These are phyloP conservation scores for Torulaspora delbrueckii DNA, from an alignment of 805 yeast genomes.

Conservation along the genomic window DNA sequence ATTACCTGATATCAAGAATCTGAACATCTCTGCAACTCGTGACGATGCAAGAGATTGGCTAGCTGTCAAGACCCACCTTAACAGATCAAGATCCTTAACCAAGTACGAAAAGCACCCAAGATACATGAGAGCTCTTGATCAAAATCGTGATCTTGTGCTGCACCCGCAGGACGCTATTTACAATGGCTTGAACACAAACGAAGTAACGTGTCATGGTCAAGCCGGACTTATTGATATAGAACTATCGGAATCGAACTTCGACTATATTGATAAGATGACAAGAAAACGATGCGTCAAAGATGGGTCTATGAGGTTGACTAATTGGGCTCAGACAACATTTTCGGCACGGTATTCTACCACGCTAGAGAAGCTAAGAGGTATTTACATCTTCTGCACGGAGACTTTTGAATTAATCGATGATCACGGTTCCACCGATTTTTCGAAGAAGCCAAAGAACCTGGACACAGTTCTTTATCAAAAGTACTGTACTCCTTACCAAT, in stretches of 20 bases:
- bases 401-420: constrained; percentile 47
- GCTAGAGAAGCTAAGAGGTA: constrained; percentile 59
- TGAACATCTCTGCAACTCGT: constrained; percentile 32
- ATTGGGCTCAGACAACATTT: constrained; percentile 50
- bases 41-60: constrained; percentile 47
- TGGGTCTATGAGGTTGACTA: constrained; percentile 46
- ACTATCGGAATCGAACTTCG: constrained; percentile 32
- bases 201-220: constrained; percentile 34
- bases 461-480: constrained; percentile 41
- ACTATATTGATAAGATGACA: constrained; percentile 43
- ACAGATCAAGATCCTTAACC: constrained; percentile 67
- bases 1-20: constrained; percentile 28
- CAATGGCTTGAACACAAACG: constrained; percentile 46
- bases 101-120: constrained; percentile 65
- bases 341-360: constrained; percentile 49
- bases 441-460: constrained; percentile 38
- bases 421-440: constrained; percentile 36
- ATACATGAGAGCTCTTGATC: constrained; percentile 56
- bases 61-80: constrained; percentile 53
- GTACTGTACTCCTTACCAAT: constrained; percentile 62
- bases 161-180: constrained; percentile 53
- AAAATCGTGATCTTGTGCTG: constrained; percentile 55
- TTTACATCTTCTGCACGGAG: constrained; percentile 57
- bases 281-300: constrained; percentile 36
- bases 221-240: constrained; percentile 32